Evolutionary conservation across 129 eudicot species (phyloP), one percentile per base, ranked within the genome.

Genomic region (Tagetes patula): DNA sequence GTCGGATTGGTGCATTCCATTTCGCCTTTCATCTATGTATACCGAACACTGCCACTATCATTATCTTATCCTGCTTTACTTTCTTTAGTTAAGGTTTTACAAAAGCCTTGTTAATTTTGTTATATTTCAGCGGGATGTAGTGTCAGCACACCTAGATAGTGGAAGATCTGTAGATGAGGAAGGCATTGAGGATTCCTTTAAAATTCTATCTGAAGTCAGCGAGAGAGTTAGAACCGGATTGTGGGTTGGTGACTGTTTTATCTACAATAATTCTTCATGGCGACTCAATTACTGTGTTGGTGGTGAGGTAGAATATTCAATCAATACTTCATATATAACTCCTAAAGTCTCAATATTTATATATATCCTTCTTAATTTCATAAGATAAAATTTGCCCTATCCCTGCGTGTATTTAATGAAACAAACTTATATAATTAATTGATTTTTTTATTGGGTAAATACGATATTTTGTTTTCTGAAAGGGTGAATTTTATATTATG

Each of bases 201-300:
- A 89, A 75, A 92, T 82, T 81, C 88, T 92, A 10, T 88, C 86
- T 75, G 98, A 92, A 77, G 85, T 87, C 75, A 82, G 86, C 53
- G 98, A 92, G 84, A 85, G 95, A 66, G 96, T 92, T 49, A 84
- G 98, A 73, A 92, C 98, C 27, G 98, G 98, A 66, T 54, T 92
- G 75, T 92, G 98, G 98, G 98, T 92, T 55, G 98, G 98, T 48
- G 98, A 92, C 77, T 92, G 98, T 61, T 92, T 92, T 69, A 89
- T 92, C 41, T 92, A 92, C 84, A 92, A 84, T 70, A 92, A 92
- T 77, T 81, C 94, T 69, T 89, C 91, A 64, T 87, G 98, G 96
- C 79, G 98, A 74, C 98, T 92, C 56, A 92, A 92, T 79, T 92
- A 92, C 75, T 92, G 98, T 86, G 98, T 92, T 73, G 98, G 98